Evolutionary conservation across 225 moss, liverwort and hornwort genomes (phyloP).

Genomic region (Bryoerythrophyllum caledonicum): DNA sequence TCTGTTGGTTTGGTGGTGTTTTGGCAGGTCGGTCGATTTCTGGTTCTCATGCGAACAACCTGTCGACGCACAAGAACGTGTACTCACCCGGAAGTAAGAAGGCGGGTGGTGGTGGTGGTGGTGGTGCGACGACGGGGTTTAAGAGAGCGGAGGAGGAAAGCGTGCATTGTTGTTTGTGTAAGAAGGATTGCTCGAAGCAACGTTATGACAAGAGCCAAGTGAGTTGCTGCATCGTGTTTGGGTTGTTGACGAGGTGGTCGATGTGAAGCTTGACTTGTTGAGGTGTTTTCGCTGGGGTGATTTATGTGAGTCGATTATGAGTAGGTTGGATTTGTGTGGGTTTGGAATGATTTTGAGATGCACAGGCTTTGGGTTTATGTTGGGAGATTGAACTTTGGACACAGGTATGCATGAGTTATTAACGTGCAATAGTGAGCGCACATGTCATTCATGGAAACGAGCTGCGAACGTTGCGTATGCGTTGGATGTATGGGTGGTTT

Average conservation of each 20-base stretch:
- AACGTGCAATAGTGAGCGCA: background rate
- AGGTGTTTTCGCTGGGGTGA: background rate
- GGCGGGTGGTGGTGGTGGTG: constrained; percentile 23
- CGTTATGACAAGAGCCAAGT: constrained; percentile 62
- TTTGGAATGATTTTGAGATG: background rate
- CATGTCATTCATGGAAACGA: background rate
- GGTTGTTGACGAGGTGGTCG: background rate
- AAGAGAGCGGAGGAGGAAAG: constrained; percentile 39
- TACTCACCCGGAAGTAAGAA: constrained; percentile 38
- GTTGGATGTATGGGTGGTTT: background rate
- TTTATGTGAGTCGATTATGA: background rate
- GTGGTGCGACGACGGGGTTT: constrained; percentile 13
- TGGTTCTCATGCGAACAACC: constrained; percentile 39
- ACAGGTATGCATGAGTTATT: background rate
- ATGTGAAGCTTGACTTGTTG: background rate
- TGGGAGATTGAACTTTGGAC: background rate
- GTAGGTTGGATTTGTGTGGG: background rate
- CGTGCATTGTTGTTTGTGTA: constrained; percentile 56
- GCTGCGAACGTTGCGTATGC: background rate
- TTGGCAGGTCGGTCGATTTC: constrained; percentile 36
- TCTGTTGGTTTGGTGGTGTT: background rate
- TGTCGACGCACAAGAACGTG: constrained; percentile 61
- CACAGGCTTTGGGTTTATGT: background rate
- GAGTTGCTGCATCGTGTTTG: background rate
- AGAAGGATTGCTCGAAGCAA: constrained; percentile 64